Base-by-base conservation (phyloP, 441 rosid species). In the Croton setiger region DNA sequence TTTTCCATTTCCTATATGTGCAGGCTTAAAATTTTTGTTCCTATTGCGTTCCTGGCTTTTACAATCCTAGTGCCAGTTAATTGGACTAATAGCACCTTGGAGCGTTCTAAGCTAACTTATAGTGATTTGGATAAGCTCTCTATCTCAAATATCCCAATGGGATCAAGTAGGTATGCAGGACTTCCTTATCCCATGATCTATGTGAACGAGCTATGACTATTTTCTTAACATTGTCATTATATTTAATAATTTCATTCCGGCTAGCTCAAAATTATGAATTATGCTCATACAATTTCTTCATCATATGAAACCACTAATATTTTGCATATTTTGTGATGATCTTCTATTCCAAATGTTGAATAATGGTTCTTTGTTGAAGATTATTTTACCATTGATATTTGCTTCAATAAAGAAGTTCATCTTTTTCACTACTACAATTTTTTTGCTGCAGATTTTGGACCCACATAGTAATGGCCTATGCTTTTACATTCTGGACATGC, bases 1-100 rank as follows among this genome's bases (percentile, higher is more conserved):
- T 54, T 44, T 60, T 3, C 0, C 11, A 65, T 68, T 44, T 23
- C 36, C 35, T 66, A 57, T 36, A 60, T 77, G 43, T 80, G 88
- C 87, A 91, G 99, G 82, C 85, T 94, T 58, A 94, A 94, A 78
- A 86, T 92, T 70, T 92, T 94, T 80, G 85, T 86, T 67, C 99
- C 99, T 0, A 69, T 95, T 72, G 87, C 96, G 60, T 75, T 85
- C 69, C 81, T 92, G 75, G 97, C 97, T 44, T 87, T 93, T 80
- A 49, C 92, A 4, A 60, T 92, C 72, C 75, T 85, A 85, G 86
- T 92, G 45, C 99, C 99, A 36, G 92, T 95, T 69, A 88, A 92
- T 75, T 88, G 91, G 89, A 92, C 92, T 14, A 95, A 88, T 73
- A 72, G 45, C 68, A 90, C 88, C 39, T 64, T 95, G 52, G 82